These are phyloP conservation scores for Paraurostyla sp. DNA, from an alignment of 73 alveolate genomes.

Conservation along the genomic window DNA sequence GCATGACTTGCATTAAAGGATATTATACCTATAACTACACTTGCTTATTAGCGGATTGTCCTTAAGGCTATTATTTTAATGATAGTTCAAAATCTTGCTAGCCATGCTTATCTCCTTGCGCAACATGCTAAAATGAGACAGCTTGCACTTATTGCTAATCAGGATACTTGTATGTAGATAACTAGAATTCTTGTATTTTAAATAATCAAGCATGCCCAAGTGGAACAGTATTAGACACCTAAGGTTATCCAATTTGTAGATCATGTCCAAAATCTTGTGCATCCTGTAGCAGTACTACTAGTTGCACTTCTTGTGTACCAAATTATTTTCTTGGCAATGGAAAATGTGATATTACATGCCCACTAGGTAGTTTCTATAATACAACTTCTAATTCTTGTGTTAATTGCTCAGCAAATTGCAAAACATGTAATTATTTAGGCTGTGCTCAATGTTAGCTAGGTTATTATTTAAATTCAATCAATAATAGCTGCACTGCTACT, in stretches of 20 bases:
- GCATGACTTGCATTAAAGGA: background rate
- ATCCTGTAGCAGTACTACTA: background rate
- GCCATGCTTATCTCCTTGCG: background rate
- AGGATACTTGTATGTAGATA: conserved; percentile 2
- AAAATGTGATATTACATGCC: background rate
- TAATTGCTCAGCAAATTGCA: background rate
- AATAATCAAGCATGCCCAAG: background rate
- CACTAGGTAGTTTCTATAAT: background rate
- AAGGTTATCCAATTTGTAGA: conserved; percentile 2
- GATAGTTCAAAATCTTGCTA: background rate
- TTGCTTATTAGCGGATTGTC: background rate
- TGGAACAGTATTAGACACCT: background rate
- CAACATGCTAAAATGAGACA: background rate
- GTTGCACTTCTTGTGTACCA: background rate
- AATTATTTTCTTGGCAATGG: background rate
- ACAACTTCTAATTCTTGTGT: too few relatives aligned
- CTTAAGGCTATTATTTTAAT: background rate
- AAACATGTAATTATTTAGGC: background rate
- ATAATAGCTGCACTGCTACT: background rate
- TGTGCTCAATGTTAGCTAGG: background rate
- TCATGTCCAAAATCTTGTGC: background rate
- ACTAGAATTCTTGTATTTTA: background rate
- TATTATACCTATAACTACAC: background rate
- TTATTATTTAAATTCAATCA: too few relatives aligned
- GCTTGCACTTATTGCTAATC: background rate